Evolutionary conservation across 2,329 filamentous ascomycete species (phyloP), one percentile per base, ranked within the genome.

Genomic region (Sporothrix protearum): DNA sequence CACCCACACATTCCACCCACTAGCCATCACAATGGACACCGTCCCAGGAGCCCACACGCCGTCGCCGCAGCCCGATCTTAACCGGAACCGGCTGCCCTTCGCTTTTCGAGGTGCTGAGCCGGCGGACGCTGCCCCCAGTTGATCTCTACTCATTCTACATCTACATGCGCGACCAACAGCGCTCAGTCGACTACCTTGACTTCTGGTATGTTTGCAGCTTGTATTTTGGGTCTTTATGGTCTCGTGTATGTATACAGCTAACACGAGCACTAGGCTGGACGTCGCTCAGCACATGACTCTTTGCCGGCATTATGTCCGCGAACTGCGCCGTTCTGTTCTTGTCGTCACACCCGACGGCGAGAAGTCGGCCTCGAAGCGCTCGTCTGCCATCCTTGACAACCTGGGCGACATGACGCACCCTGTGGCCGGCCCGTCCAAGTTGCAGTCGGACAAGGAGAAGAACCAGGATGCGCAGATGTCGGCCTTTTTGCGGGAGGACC

Each of bases 61-160:
- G 67, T 87, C 87, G 59, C 86, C 86, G 63, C 81, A 85, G 74
- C 87, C 87, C 63, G 88, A 91, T 75, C 79, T 88, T 75, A 82
- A 82, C 75, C 90, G 96, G 78, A 96, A 97, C 80, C 88, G 96
- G 75, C 88, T 99, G 72, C 96, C 96, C 63, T 97, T 97, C 94
- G 1, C 88, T 99, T 68, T 97, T 97, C 79, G 96, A 99, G 82
- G 96, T 99, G 71, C 85, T 99, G 73, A 97, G 93, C 79, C 90
- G 96, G 76, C 90, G 94, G 75, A 99, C 96, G n/a, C 86, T 96
- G 25, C 93, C 96, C 66, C 96, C 96, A 0, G 95, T 99, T 72
- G 96, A 99, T 79, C 86, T 99, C 12, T 99, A 97, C 81, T 97
- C 94, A 1, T 99, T 99, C 84, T 99, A 99, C 83, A 99, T 99